Evolutionary conservation across 768 basidiomycete species (phyloP).

Genomic region (Tricholoma sp.): DNA sequence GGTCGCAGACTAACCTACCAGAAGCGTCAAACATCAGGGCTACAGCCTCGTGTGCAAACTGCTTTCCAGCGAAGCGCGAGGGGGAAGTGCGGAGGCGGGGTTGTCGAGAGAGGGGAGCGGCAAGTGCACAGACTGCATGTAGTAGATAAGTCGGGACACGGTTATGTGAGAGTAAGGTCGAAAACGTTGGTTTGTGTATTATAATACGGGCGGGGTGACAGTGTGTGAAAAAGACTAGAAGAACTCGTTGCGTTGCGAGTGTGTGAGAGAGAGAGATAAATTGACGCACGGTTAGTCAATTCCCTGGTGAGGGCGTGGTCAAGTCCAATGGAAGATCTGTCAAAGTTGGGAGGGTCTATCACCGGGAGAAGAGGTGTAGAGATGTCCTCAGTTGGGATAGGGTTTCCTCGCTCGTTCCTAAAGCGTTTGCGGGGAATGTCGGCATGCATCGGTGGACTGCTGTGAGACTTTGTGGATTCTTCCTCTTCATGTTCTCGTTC

Average conservation of each 20-base stretch:
- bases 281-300: conserved; percentile 62
- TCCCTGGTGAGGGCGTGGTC: conserved; percentile 66
- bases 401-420: conserved; percentile 36
- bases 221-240: conserved; percentile 74
- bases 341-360: conserved; percentile 36
- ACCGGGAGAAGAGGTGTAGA: conserved; percentile 22
- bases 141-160: conserved; percentile 67
- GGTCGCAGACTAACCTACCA: conserved; percentile 56
- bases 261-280: conserved; percentile 8
- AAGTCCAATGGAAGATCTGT: conserved; percentile 42
- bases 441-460: conserved; percentile 4
- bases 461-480: conserved; percentile 30
- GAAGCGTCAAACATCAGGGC: conserved; percentile 68
- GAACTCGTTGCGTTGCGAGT: conserved; percentile 3
- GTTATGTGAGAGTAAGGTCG: conserved; percentile 58
- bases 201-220: conserved; percentile 73
- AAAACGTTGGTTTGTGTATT: conserved; percentile 77
- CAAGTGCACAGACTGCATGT: conserved; percentile 71
- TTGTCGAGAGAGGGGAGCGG: conserved; percentile 70
- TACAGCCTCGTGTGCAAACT: conserved; percentile 57
- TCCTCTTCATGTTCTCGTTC: conserved; percentile 29
- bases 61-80: conserved; percentile 50
- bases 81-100: conserved; percentile 54
- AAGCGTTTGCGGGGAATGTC: conserved; percentile 42
- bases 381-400: conserved; percentile 32